Evolutionary conservation across 352 stramenopile species (phyloP), one percentile per base, ranked within the genome.

Genomic region (Pythium volutum): DNA sequence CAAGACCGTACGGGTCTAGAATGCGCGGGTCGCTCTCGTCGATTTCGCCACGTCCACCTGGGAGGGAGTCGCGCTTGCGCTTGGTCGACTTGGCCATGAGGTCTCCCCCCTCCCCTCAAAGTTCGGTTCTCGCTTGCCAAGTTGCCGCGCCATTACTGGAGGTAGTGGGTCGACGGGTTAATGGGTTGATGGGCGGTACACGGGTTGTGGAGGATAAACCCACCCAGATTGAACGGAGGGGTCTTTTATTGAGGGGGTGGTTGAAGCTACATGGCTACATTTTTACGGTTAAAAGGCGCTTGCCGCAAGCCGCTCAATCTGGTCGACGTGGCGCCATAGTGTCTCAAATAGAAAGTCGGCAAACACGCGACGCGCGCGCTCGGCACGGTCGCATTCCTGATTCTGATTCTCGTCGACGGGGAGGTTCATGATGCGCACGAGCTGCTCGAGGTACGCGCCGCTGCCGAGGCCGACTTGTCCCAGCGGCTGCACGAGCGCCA

Each of bases 1-100:
- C 46, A 9, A 89, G 62, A 3, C 63, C 42, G 58, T 94, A 94
- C 26, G 84, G 82, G 51, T 94, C 84, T 1, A 48, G 14, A 11
- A 89, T 75, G 5, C 79, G 77, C 16, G 62, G 42, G 33, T 81
- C 74, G 9, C 41, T 31, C 9, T 36, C 31, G 20, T 50, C 43
- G 1, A 26, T 29, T 2, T 11, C 43, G 43, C 25, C 41, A 47
- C 20, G 7, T 9, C 18, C 20, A 47, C 43, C 20, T 25, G 10
- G 10, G 16, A 4, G 10, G 22, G 56, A 49, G 61, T 81, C 74
- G 50, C 80, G 79, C 77, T 89, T 86, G 33, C 84, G 75, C 65
- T 91, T 89, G 43, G 47, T 50, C 47, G 60, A 22, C 55, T 62
- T 64, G 25, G 10, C 57, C 55, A 70, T 66, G 8, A 33, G 12